Conservation (phyloP, 2,329 filamentous ascomycete genomes). For the Aspergillus novofumigatus region DNA sequence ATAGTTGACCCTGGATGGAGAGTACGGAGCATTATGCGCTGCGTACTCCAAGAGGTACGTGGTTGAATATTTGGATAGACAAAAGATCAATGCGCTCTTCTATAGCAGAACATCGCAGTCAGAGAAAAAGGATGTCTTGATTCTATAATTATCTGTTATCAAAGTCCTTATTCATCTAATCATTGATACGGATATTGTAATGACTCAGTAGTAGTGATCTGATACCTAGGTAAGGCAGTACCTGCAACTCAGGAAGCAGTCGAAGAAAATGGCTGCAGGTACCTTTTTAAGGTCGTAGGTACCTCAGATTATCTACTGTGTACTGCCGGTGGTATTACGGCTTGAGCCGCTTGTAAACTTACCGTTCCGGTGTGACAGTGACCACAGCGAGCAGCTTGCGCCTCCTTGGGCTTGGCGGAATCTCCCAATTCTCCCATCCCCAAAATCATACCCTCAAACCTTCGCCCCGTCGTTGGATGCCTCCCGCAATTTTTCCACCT, state of each 20-base stretch:
- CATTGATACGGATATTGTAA: too few relatives aligned
- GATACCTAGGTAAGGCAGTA: too few relatives aligned
- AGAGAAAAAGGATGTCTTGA: background rate
- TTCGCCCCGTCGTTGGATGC: constrained; percentile 19
- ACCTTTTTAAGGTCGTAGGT: background rate
- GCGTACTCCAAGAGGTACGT: background rate
- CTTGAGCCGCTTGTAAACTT: constrained; percentile 17
- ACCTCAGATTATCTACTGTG: too few relatives aligned
- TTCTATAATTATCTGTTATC: background rate
- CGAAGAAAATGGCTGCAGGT: too few relatives aligned
- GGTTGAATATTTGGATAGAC: background rate
- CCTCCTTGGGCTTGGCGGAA: constrained; percentile 34
- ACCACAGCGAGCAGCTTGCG: constrained; percentile 27
- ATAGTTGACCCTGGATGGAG: background rate
- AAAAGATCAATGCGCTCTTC: too few relatives aligned
- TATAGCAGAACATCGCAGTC: too few relatives aligned
- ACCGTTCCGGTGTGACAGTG: constrained; percentile 22
- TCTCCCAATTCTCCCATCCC: constrained; percentile 23
- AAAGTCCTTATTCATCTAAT: background rate
- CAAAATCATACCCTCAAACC: constrained; percentile 21
- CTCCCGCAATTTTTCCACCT: constrained; percentile 17
- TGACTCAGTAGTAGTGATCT: too few relatives aligned
- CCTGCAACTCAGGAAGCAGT: too few relatives aligned
- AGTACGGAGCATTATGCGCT: background rate
- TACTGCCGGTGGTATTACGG: background rate